A percentile compares a stretch with the other conserved stretches of the same genome.
Evolutionary conservation across 208 protist genomes (phyloP).

Genomic region (Wallacemonas sp.): DNA sequence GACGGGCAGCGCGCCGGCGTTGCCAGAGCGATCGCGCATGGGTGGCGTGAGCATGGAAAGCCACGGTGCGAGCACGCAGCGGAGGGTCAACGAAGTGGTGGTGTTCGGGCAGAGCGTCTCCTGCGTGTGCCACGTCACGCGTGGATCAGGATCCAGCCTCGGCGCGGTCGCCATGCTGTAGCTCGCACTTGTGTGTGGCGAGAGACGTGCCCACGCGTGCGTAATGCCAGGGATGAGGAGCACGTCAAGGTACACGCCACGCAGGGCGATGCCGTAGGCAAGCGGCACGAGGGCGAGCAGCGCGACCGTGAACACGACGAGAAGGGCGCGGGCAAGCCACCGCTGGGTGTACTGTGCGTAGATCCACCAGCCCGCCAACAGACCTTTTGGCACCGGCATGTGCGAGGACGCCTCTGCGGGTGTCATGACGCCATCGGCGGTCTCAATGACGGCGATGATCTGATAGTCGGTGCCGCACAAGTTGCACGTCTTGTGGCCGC

Average conservation of each 20-base stretch:
- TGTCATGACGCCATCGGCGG: not conserved
- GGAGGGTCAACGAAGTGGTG: not conserved
- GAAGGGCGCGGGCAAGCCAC: not conserved
- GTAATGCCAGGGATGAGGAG: not conserved
- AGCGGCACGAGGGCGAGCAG: not conserved
- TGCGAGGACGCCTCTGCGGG: not conserved
- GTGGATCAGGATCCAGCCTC: not conserved
- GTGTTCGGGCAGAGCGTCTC: not conserved
- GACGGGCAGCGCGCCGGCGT: not conserved
- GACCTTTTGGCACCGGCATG: not conserved
- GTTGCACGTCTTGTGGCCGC: constrained; percentile 6
- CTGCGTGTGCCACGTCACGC: not conserved
- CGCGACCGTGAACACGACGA: not conserved
- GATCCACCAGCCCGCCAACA: not conserved
- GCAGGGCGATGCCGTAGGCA: not conserved
- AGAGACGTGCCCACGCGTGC: not conserved
- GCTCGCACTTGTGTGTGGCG: not conserved
- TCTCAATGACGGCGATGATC: not conserved
- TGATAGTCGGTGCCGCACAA: constrained; percentile 15
- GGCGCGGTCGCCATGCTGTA: not conserved
- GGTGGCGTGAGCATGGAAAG: not conserved
- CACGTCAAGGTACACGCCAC: not conserved
- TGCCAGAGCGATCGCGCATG: not conserved
- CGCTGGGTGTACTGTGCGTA: not conserved
- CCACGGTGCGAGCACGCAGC: not conserved